A percentile compares a stretch with the other conserved stretches of the same genome.
Evolutionary conservation across 768 basidiomycete genomes (phyloP).

Genomic region (Pleurotus salmoneostramineus): DNA sequence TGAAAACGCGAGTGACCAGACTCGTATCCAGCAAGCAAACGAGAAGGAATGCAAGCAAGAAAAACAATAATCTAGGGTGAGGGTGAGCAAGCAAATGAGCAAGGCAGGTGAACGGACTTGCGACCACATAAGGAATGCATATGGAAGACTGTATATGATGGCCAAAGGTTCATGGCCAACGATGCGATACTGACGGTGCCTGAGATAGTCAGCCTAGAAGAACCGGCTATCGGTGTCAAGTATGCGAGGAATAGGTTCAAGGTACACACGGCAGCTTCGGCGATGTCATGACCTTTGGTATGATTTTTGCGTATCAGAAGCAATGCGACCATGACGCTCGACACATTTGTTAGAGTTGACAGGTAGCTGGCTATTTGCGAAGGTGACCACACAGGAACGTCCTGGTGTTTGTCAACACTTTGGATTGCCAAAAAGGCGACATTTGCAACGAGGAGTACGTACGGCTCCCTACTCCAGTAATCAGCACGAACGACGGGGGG

Average conservation of each 20-base stretch:
- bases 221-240: slow-evolving; percentile 1
- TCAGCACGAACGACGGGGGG: neutral
- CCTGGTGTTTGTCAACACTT: slow-evolving; percentile 23
- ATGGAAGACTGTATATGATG: slow-evolving; percentile 35
- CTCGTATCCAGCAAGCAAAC: slow-evolving; percentile 23
- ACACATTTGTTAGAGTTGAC: slow-evolving; percentile 38
- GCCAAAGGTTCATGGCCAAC: slow-evolving; percentile 31
- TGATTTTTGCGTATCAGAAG: slow-evolving; percentile 39
- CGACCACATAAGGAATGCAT: slow-evolving; percentile 37
- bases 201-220: slow-evolving; percentile 21
- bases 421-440: slow-evolving; percentile 46
- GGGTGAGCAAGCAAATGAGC: neutral
- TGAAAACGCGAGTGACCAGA: slow-evolving; percentile 19
- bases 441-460: slow-evolving; percentile 43
- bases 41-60: slow-evolving; percentile 25
- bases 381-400: slow-evolving; percentile 13
- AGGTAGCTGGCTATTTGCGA: slow-evolving; percentile 39
- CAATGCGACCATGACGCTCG: slow-evolving; percentile 39
- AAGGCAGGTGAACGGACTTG: slow-evolving; percentile 15
- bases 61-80: slow-evolving; percentile 25
- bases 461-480: slow-evolving; percentile 35
- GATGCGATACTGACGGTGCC: slow-evolving; percentile 7
- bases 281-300: slow-evolving; percentile 22
- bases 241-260: slow-evolving; percentile 1
- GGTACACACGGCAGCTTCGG: slow-evolving; percentile 27